These are phyloP conservation scores for Silene vulgaris DNA, from an alignment of 179 eudicot species.

Conservation along the genomic window DNA sequence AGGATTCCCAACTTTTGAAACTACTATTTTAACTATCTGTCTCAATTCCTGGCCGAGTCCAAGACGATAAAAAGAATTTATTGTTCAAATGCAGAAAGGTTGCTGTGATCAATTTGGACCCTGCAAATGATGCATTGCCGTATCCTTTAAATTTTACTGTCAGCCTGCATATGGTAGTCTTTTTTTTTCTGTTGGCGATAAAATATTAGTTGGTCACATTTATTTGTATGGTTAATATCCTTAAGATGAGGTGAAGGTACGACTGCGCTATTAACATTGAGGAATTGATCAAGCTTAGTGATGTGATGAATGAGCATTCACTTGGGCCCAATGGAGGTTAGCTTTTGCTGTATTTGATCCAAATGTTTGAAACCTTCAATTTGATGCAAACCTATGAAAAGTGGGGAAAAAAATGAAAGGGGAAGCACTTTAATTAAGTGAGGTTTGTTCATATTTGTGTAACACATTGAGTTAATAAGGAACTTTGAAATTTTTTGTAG, in stretches of 20 bases:
- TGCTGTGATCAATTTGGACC: conserved; percentile 90
- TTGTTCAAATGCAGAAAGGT: conserved; percentile 63
- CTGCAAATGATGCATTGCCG: conserved; percentile 95
- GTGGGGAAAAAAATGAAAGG: too few species aligned
- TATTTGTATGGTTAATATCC: conserved; percentile 22
- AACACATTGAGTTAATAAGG: conserved; percentile 8
- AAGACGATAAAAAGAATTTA: not conserved
- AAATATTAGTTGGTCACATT: not conserved
- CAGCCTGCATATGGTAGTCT: not conserved
- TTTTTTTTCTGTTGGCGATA: not conserved
- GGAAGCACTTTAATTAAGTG: too few species aligned
- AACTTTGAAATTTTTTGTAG: conserved; percentile 32
- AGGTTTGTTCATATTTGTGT: not conserved
- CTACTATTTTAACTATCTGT: not conserved
- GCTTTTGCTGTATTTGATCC: conserved; percentile 2
- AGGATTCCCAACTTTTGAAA: not conserved
- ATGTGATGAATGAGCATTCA: conserved; percentile 90
- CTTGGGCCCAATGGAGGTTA: conserved; percentile 99
- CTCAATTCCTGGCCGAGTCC: not conserved
- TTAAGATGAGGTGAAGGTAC: conserved; percentile 47
- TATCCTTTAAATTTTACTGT: conserved; percentile 40
- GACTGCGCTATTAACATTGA: conserved; percentile 90
- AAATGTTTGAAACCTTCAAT: too few species aligned
- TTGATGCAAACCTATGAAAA: too few species aligned
- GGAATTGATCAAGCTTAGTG: conserved; percentile 79